Conservation (phyloP, 192 early-diverging fungal species). For the Coemansia sp. region DNA sequence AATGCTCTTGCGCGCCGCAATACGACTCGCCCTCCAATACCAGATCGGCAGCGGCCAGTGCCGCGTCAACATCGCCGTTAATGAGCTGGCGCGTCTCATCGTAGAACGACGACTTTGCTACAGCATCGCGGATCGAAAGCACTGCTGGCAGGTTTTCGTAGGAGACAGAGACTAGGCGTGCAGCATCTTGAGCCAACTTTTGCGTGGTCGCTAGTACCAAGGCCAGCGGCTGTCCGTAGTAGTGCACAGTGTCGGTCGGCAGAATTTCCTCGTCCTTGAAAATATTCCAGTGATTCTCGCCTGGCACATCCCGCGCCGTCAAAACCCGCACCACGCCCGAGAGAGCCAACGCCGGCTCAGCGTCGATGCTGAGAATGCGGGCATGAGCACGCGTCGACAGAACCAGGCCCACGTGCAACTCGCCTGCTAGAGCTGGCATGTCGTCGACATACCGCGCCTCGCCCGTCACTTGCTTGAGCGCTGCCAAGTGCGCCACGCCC, state of each 20-base stretch:
- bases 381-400: slow-evolving; percentile 70
- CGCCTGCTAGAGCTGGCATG: slow-evolving; percentile 70
- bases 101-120: slow-evolving; percentile 67
- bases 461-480: slow-evolving; percentile 83
- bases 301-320: slow-evolving; percentile 71
- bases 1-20: slow-evolving; percentile 79
- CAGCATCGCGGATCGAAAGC: slow-evolving; percentile 83
- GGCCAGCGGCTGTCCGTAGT: slow-evolving; percentile 77
- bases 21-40: slow-evolving; percentile 63
- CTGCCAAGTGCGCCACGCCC: slow-evolving; percentile 68
- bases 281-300: slow-evolving; percentile 60
- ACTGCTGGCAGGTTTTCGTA: slow-evolving; percentile 74
- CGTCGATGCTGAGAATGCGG: slow-evolving; percentile 64
- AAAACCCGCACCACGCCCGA: slow-evolving; percentile 71
- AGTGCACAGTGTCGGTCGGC: slow-evolving; percentile 69
- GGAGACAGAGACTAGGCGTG: slow-evolving; percentile 67
- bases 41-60: slow-evolving; percentile 55
- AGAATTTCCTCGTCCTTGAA: slow-evolving; percentile 80
- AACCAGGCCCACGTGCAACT: slow-evolving; percentile 73
- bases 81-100: slow-evolving; percentile 57
- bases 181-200: slow-evolving; percentile 69
- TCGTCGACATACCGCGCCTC: slow-evolving; percentile 87
- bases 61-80: slow-evolving; percentile 68
- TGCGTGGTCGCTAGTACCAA: slow-evolving; percentile 74
- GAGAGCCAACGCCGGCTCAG: slow-evolving; percentile 61